Base-by-base conservation (phyloP, 2,329 filamentous ascomycete genomes). In the Fusarium sp. region DNA sequence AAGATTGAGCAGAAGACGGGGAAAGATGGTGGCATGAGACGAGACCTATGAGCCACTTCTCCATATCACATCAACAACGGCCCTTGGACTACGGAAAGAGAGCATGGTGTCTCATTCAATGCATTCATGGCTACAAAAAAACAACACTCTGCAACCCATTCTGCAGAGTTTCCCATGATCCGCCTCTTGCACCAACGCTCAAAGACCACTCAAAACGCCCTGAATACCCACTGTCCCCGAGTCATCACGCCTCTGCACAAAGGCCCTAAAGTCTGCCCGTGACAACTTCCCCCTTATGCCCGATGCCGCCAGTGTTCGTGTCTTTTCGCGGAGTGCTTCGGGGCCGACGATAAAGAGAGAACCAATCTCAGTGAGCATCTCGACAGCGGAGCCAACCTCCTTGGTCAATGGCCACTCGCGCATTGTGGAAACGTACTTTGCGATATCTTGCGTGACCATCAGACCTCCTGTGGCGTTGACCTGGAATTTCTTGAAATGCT, bases 361-460 rank as follows among this genome's bases (percentile, higher is more conserved):
- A 17, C 95, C 96, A 66, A 99, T 94, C 85, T 99, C 96, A 32
- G 94, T 92, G 69, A 99, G 84, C 51, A 98, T 90, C 84, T 99
- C 96, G 74, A 98, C 90, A 61, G 90, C 89, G 30, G 88, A 87
- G 75, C 90, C 88, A 55, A 91, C 90, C 45, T 93, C 90, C 77
- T 91, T 91, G 60, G 89, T 87, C 45, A 95, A 86, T 35, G 93
- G 90, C 94, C 95, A 98, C 39, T 91, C 91, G 71, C 94, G 91
- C 74, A 99, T 87, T 17, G 97, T 90, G 69, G 95, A 92, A 14
- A 94, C 93, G 82, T 99, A 99, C 80, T 94, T 95, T 41, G 94
- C 94, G 81, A 98, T 95, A 81, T 99, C 96, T 84, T 98, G 97
- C 41, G 93, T 96, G 32, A 98, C 94, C 90, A 98, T 96, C 53